phyloP scores from a whole-genome alignment of 2,329 filamentous ascomycete species.

The Aspergillus ibericus region DNA sequence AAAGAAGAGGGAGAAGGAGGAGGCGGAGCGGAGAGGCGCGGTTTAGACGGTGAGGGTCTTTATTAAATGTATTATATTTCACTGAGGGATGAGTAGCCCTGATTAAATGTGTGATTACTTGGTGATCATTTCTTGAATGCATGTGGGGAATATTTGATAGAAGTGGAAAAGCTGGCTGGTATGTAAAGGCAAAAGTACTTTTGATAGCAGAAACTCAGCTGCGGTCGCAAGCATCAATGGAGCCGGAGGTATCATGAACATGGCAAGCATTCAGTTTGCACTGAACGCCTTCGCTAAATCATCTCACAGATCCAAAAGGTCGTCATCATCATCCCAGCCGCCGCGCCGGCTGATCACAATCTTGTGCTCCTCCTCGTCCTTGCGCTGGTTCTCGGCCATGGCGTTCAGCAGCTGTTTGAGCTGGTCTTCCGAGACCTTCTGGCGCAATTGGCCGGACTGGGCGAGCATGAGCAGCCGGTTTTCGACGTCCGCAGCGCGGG shows the following conservation, averaged over 20 bases:
- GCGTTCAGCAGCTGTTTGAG: constrained; percentile 87
- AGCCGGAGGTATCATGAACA: constrained; percentile 1
- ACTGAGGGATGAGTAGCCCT: not conserved
- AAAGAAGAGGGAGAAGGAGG: constrained; percentile 64
- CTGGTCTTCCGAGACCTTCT: constrained; percentile 88
- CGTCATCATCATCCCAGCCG: constrained; percentile 75
- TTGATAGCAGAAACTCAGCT: not conserved
- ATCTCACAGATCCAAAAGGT: constrained; percentile 45
- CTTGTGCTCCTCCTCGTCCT: constrained; percentile 66
- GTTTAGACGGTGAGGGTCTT: not conserved
- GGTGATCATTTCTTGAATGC: not conserved
- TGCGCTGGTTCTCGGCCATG: constrained; percentile 70
- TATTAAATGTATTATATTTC: constrained; percentile 10
- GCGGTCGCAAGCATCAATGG: not conserved
- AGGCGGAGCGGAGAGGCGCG: constrained; percentile 20
- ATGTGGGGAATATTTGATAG: not conserved
- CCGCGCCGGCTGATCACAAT: constrained; percentile 81
- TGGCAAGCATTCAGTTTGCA: not conserved
- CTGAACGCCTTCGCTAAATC: constrained; percentile 3
- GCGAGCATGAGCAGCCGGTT: constrained; percentile 91
- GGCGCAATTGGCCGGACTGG: constrained; percentile 77
- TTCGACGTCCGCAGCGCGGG: constrained; percentile 85
- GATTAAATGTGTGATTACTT: not conserved
- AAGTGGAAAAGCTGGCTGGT: not conserved
- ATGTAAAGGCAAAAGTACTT: not conserved